Base-by-base conservation (phyloP, 176 grass and related monocot genomes). In the Oropetium thomaeum region DNA sequence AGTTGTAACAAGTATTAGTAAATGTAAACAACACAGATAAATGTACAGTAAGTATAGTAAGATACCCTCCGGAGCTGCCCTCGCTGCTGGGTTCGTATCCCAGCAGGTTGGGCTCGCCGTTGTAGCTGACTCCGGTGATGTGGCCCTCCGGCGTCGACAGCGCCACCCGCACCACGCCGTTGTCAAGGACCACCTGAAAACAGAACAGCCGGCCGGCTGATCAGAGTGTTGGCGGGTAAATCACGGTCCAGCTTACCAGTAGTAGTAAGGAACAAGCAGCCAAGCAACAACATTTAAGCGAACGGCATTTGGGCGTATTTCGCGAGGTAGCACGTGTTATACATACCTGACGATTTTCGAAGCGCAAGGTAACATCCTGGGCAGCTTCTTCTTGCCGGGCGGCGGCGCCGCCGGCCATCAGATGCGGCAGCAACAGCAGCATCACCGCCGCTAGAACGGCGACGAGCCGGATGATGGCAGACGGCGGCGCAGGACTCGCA, bases 141-240 rank as follows among this genome's bases (percentile, higher is more conserved):
- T 78, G 69, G 44, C 90, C 93, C 37, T 58, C 52, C 4, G 88
- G 90, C 4, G 76, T 90, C 0, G 93, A 83, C 53, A 91, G 35
- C 11, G 77, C 62, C 52, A 97, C 70, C 84, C 89, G 76, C 55
- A 97, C 69, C 54, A 97, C 52, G 9, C 90, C 88, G 61, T 97
- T 97, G 62, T 86, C 83, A 43, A 97, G 81, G 10, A 90, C 8
- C 44, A 97, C 85, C 88, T 97, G 63, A 41, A 37, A 57, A 57
- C 12, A 4, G 23, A 1, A 57, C 0, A 5, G 13, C 1, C 17
- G 11, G 53, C 12, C 13, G 10, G 13, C 4, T 4, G 29, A n/a
- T n/a, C n/a, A 16, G 5, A 9, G 9, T 2, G 20, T 10, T 1
- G 3, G 3, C 14, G 19, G 44, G 44, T 47, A 17, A 17, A 42